Percentiles rank a stretch among this genome's conserved stretches.
phyloP scores from a whole-genome alignment of 441 rosid genomes.

The Capsella rubella region DNA sequence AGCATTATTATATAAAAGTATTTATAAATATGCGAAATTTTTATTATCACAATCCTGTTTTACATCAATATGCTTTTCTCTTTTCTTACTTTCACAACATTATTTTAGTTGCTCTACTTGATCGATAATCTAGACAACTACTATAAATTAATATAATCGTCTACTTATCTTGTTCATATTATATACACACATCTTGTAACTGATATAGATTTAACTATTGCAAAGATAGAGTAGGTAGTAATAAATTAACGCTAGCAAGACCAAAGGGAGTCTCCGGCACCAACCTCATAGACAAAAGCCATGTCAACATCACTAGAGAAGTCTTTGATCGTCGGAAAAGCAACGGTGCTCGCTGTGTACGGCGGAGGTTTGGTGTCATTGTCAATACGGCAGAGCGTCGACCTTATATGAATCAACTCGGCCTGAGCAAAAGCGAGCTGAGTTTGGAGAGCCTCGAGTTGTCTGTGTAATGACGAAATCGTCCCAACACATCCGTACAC shows the following conservation, averaged over 20 bases:
- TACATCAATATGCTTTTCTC: no score
- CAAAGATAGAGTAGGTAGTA: slow-evolving; percentile 7
- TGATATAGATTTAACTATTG: background rate
- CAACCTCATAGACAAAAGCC: slow-evolving; percentile 52
- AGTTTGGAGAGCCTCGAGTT: slow-evolving; percentile 75
- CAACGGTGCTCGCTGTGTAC: slow-evolving; percentile 17
- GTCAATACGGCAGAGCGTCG: slow-evolving; percentile 43
- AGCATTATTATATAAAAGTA: background rate
- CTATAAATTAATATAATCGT: background rate
- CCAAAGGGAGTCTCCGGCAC: slow-evolving; percentile 70
- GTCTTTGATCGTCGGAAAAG: slow-evolving; percentile 31
- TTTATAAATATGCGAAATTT: no score
- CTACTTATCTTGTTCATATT: slow-evolving; percentile 13
- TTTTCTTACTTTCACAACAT: background rate
- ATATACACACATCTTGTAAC: slow-evolving; percentile 10
- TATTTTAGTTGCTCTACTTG: slow-evolving; percentile 22
- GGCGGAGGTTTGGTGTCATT: slow-evolving; percentile 39
- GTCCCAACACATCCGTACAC: slow-evolving; percentile 93
- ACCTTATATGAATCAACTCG: slow-evolving; percentile 69
- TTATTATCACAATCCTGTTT: no score
- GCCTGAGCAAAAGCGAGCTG: slow-evolving; percentile 84
- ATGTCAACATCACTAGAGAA: slow-evolving; percentile 47
- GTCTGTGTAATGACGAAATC: slow-evolving; percentile 77
- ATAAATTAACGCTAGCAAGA: slow-evolving; percentile 57
- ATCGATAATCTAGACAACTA: background rate